Evolutionary conservation across 202 grass and related monocot species (phyloP), one percentile per base, ranked within the genome.

Genomic region (Carex sylvatica): DNA sequence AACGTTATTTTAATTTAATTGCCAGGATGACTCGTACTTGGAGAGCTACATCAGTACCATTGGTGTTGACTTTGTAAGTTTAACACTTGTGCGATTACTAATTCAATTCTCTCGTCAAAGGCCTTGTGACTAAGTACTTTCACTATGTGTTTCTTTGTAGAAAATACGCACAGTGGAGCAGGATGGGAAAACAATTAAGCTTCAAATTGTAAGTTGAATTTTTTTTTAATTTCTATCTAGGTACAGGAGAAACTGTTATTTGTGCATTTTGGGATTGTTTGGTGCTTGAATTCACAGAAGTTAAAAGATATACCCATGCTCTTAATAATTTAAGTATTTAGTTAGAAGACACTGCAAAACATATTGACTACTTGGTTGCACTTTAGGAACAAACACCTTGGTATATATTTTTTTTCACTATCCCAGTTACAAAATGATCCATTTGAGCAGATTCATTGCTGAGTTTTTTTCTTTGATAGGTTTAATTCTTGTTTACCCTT

Each of bases 1-100:
- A 86, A 80, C 30, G 11, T 73, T 86, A 28, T 55, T 88, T 54
- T 86, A 19, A 70, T 88, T 92, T 14, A 2, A 23, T 88, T 79
- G 44, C 28, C 82, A 97, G 94, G 94, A 97, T 87, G 94, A 97
- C 66, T 97, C 94, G 28, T 97, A 94, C 65, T 85, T 97, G 87
- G 94, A 97, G 83, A 97, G 94, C 87, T 97, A 97, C 80, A 97
- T 97, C 87, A 97, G 94, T 86, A 97, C 94, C 5, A 97, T 97
- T 59, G 94, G 94, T 79, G 94, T 97, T 84, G 94, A 97, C 84
- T 97, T 97, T 85, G 94, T 97, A 92, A 97, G 94, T 92, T 59
- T 6, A 60, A 31, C 81, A 51, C 58, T 61, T 30, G 20, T 26
- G 56, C 66, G 74, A 78, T 61, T 79, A 7, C 46, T 79, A 80